A percentile compares a stretch with the other conserved stretches of the same genome.
phyloP scores from a whole-genome alignment of 768 basidiomycete genomes.

The Boletus rubroflammeus region DNA sequence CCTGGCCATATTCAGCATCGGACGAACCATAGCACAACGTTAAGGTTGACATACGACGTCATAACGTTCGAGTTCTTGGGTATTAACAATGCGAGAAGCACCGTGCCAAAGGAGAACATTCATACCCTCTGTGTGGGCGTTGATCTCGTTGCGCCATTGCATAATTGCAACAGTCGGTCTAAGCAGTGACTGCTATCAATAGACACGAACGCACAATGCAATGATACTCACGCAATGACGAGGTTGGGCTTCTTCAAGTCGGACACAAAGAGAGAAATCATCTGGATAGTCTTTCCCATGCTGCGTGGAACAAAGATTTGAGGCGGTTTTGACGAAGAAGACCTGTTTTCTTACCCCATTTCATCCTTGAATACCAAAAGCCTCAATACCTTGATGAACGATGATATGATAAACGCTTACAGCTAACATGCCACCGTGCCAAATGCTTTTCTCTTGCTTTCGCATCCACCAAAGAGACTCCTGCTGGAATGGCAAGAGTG shows the following conservation, averaged over 20 bases:
- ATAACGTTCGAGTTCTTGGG: constrained; percentile 69
- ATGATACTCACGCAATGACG: constrained; percentile 76
- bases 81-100: constrained; percentile 59
- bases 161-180: constrained; percentile 54
- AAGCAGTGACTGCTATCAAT: background rate
- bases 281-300: constrained; percentile 97
- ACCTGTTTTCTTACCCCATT: constrained; percentile 65
- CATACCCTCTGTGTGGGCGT: constrained; percentile 76
- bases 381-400: constrained; percentile 5
- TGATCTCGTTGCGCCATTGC: constrained; percentile 95
- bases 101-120: constrained; percentile 95
- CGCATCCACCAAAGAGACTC: constrained; percentile 97
- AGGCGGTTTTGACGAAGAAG: background rate
- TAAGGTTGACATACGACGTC: constrained; percentile 64
- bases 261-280: constrained; percentile 83
- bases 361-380: constrained; percentile 54
- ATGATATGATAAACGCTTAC: constrained; percentile 40
- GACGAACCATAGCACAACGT: background rate
- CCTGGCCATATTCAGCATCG: constrained; percentile 37
- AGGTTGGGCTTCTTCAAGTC: constrained; percentile 80
- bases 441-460: constrained; percentile 82
- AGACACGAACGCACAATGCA: background rate
- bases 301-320: constrained; percentile 34
- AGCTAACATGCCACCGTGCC: constrained; percentile 91
- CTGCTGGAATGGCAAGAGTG: constrained; percentile 89